Evolutionary conservation across 2,329 filamentous ascomycete species (phyloP).

Genomic region (Penicillium sp.): DNA sequence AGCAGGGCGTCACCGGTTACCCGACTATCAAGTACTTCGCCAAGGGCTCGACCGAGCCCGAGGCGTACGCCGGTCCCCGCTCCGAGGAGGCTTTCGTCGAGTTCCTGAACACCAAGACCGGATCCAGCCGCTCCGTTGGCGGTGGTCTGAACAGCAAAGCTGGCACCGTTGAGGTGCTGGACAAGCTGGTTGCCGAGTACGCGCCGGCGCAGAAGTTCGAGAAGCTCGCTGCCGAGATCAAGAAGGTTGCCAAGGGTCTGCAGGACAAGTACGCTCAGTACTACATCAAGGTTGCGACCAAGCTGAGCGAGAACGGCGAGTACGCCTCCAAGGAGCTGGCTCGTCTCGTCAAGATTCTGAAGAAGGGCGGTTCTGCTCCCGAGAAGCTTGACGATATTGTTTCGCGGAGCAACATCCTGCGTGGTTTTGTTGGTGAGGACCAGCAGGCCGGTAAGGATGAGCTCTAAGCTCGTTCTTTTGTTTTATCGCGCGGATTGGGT

Average conservation of each 20-base stretch:
- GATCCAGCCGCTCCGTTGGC: conserved; percentile 78
- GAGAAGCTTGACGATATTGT: conserved; percentile 87
- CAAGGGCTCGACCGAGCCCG: conserved; percentile 70
- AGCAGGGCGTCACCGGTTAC: conserved; percentile 79
- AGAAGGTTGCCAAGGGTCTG: conserved; percentile 66
- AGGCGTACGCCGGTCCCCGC: conserved; percentile 73
- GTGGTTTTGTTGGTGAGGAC: conserved; percentile 66
- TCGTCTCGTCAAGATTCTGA: conserved; percentile 73
- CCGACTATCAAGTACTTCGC: conserved; percentile 98
- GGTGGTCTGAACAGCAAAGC: conserved; percentile 75
- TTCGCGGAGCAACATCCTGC: conserved; percentile 82
- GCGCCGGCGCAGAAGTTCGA: conserved; percentile 60
- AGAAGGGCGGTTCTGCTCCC: conserved; percentile 80
- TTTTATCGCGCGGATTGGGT: not conserved
- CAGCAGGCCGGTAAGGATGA: conserved; percentile 65
- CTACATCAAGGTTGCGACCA: conserved; percentile 88
- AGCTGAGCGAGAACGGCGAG: conserved; percentile 72
- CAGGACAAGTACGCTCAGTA: conserved; percentile 86
- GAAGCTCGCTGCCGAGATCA: conserved; percentile 67
- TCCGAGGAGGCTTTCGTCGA: conserved; percentile 71
- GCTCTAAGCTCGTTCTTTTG: conserved; percentile 52
- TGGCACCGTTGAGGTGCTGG: conserved; percentile 77
- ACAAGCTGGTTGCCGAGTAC: conserved; percentile 73
- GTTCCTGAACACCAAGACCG: conserved; percentile 85
- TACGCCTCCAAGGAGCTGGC: conserved; percentile 84